These are phyloP conservation scores for Tetrapyrgos nigripes DNA, from an alignment of 1,284 basidiomycete genomes.

Conservation along the genomic window DNA sequence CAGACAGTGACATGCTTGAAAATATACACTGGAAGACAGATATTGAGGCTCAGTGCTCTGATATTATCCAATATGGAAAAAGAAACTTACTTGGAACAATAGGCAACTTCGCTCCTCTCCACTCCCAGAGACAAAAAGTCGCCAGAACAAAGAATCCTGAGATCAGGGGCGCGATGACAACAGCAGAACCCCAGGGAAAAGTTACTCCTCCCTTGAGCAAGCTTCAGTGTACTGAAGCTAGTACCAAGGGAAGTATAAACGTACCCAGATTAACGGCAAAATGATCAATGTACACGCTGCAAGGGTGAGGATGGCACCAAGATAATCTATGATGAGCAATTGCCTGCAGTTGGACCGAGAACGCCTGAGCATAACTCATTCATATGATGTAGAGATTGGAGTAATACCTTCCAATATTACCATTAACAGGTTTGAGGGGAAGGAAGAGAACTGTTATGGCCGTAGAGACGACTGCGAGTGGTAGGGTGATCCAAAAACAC, in stretches of 20 bases:
- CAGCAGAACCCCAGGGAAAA: conserved; percentile 70
- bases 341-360: conserved; percentile 3
- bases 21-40: conserved; percentile 59
- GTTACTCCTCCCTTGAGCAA: conserved; percentile 66
- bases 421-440: conserved; percentile 16
- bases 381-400: background rate
- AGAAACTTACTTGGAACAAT: conserved; percentile 65
- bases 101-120: conserved; percentile 70
- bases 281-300: conserved; percentile 18
- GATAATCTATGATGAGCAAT: conserved; percentile 19
- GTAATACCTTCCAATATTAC: conserved; percentile 11
- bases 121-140: conserved; percentile 77
- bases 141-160: conserved; percentile 60
- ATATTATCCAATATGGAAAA: conserved; percentile 13
- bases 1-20: conserved; percentile 75
- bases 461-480: conserved; percentile 49
- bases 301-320: conserved; percentile 20
- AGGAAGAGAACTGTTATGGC: conserved; percentile 13
- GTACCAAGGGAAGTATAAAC: background rate
- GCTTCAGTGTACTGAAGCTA: background rate
- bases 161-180: conserved; percentile 67
- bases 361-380: no score
- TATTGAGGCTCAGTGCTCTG: background rate
- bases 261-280: conserved; percentile 21
- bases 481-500: conserved; percentile 75